Conservation (phyloP, 2,329 filamentous ascomycete genomes). For the Leptographium radiaticola region DNA sequence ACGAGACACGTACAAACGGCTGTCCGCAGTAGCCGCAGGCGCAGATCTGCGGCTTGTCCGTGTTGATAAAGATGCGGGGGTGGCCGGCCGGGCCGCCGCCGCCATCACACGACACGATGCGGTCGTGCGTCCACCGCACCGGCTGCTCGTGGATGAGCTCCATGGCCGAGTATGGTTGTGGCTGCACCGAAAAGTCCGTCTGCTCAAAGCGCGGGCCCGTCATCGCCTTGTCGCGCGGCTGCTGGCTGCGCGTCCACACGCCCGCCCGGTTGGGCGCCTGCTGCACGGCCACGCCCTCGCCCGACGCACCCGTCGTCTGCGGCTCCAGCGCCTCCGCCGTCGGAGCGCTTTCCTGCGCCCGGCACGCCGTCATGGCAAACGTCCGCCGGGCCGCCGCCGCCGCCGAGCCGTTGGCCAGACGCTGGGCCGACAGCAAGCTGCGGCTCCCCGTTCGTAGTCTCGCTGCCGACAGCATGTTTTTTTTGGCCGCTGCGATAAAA, state of each 20-base stretch:
- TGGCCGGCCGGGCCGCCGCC: conserved; percentile 85
- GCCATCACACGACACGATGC: conserved; percentile 77
- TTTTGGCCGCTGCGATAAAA: background rate
- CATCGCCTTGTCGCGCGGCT: conserved; percentile 73
- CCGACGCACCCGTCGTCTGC: conserved; percentile 28
- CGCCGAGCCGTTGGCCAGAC: conserved; percentile 15
- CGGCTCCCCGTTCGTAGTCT: conserved; percentile 24
- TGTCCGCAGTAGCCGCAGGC: conserved; percentile 86
- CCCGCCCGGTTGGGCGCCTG: conserved; percentile 79
- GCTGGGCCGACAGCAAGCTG: conserved; percentile 27
- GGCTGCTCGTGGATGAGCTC: conserved; percentile 93
- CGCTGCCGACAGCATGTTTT: conserved; percentile 32
- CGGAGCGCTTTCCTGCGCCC: conserved; percentile 29
- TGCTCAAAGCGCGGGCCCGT: conserved; percentile 91
- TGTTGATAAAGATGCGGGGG: conserved; percentile 92
- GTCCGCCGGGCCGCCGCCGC: conserved; percentile 22
- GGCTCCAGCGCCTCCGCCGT: conserved; percentile 20
- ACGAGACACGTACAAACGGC: conserved; percentile 58
- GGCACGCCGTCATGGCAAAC: conserved; percentile 34
- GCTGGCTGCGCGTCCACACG: conserved; percentile 80
- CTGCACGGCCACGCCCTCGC: conserved; percentile 31
- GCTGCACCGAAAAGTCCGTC: conserved; percentile 88
- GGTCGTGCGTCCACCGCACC: conserved; percentile 78
- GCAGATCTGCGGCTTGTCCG: conserved; percentile 86
- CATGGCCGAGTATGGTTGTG: conserved; percentile 79